Conservation (phyloP, 2,329 filamentous ascomycete species). For the Xylaria sp. region DNA sequence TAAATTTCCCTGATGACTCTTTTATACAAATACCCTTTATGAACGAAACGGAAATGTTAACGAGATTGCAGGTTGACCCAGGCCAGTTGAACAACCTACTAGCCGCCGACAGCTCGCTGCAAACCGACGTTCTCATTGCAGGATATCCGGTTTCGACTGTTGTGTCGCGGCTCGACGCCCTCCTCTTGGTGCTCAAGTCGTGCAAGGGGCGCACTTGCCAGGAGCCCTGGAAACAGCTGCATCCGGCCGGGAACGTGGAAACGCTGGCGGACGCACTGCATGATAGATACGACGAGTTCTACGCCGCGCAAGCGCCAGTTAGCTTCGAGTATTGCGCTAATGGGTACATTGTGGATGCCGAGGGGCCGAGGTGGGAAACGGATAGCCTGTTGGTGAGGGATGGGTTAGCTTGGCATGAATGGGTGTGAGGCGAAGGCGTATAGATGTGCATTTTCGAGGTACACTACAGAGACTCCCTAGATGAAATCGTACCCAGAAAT, state of each 20-base stretch:
- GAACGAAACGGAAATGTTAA: slow-evolving; percentile 48
- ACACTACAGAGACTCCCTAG: no score
- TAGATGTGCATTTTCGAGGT: no score
- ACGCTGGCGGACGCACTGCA: slow-evolving; percentile 51
- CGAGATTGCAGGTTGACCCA: slow-evolving; percentile 31
- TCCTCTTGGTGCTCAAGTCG: slow-evolving; percentile 58
- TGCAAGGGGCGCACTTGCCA: slow-evolving; percentile 51
- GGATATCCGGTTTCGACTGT: slow-evolving; percentile 40
- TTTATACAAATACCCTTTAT: background rate
- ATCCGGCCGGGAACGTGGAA: slow-evolving; percentile 50
- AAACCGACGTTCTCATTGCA: slow-evolving; percentile 9
- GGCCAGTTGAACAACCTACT: slow-evolving; percentile 47
- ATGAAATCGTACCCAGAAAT: no score
- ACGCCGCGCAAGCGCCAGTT: slow-evolving; percentile 47
- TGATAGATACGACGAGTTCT: slow-evolving; percentile 51
- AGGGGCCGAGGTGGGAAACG: slow-evolving; percentile 36
- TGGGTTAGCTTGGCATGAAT: slow-evolving; percentile 34
- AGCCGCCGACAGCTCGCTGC: background rate
- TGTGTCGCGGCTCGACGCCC: slow-evolving; percentile 50
- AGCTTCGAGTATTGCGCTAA: slow-evolving; percentile 51
- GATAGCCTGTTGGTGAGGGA: slow-evolving; percentile 15
- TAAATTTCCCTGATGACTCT: slow-evolving; percentile 50
- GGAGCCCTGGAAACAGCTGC: slow-evolving; percentile 54
- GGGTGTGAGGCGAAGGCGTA: slow-evolving; percentile 8
- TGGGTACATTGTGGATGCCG: slow-evolving; percentile 34